Evolutionary conservation across 2,329 filamentous ascomycete genomes (phyloP).

Genomic region (Fusarium pininemorale): DNA sequence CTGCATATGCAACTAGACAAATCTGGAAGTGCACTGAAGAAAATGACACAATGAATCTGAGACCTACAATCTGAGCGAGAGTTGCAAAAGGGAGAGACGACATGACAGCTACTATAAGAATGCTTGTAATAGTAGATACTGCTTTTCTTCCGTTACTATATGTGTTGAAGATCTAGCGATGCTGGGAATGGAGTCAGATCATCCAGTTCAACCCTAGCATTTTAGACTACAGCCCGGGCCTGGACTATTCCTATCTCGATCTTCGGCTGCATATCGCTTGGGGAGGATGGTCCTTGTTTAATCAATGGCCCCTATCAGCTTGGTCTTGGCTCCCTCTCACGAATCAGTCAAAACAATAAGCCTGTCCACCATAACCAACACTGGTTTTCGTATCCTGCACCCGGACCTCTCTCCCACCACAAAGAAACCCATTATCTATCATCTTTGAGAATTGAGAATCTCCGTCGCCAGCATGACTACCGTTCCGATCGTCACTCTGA

Average conservation of each 20-base stretch:
- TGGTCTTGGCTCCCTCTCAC: rapidly evolving
- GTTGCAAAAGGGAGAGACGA: rapidly evolving
- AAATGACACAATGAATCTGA: rapidly evolving
- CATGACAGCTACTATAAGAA: too few species aligned
- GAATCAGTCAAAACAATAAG: background rate
- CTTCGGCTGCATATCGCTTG: rapidly evolving
- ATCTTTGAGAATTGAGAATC: rapidly evolving
- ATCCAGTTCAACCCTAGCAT: rapidly evolving
- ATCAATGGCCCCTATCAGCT: background rate
- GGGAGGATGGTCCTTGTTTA: background rate
- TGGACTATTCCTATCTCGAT: background rate
- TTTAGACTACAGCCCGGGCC: background rate
- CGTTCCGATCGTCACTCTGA: rapidly evolving
- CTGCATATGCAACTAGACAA: background rate
- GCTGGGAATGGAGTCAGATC: background rate
- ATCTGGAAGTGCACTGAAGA: background rate
- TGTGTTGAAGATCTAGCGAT: rapidly evolving
- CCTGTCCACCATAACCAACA: background rate
- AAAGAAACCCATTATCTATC: background rate
- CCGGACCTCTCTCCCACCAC: too few species aligned
- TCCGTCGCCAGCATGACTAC: background rate
- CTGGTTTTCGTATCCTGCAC: too few species aligned
- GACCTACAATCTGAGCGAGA: rapidly evolving
- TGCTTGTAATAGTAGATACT: too few species aligned
- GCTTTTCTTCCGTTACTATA: rapidly evolving